Evolutionary conservation across 1,139 yeast species (phyloP).

Genomic region (Blastobotrys capitulatus): DNA sequence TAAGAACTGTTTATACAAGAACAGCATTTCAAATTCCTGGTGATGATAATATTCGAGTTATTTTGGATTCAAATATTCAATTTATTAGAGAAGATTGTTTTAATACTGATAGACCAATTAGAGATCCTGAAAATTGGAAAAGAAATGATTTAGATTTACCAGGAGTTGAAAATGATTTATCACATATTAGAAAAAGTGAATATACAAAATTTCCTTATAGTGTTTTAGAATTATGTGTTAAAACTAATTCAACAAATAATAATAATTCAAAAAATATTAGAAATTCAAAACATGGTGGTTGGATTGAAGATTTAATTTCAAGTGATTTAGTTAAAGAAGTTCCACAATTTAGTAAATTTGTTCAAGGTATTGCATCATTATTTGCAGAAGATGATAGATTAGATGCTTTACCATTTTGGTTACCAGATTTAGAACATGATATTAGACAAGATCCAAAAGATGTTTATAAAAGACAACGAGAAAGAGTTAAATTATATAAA

Average conservation of each 20-base stretch:
- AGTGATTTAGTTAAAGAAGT: slow-evolving; percentile 85
- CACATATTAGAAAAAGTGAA: slow-evolving; percentile 80
- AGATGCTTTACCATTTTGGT: slow-evolving; percentile 91
- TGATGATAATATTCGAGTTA: slow-evolving; percentile 83
- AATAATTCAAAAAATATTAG: neutral
- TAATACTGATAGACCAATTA: slow-evolving; percentile 77
- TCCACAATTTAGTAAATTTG: slow-evolving; percentile 83
- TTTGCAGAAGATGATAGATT: slow-evolving; percentile 87
- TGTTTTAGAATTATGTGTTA: slow-evolving; percentile 79
- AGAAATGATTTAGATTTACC: slow-evolving; percentile 80
- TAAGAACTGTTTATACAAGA: slow-evolving; percentile 83
- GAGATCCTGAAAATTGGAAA: slow-evolving; percentile 90
- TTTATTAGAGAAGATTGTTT: slow-evolving; percentile 89
- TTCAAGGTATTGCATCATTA: slow-evolving; percentile 85
- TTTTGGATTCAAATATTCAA: slow-evolving; percentile 81
- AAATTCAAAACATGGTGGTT: slow-evolving; percentile 42
- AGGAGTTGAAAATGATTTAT: slow-evolving; percentile 60
- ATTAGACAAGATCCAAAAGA: slow-evolving; percentile 71
- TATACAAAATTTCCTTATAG: slow-evolving; percentile 81
- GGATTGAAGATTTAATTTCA: slow-evolving; percentile 85
- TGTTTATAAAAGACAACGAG: slow-evolving; percentile 55
- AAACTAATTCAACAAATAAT: slow-evolving; percentile 24
- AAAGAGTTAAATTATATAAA: slow-evolving; percentile 17
- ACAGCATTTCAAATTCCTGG: slow-evolving; percentile 99
- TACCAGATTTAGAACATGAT: slow-evolving; percentile 81